These are phyloP conservation scores for Colletotrichum brevisporum DNA, from an alignment of 2,329 filamentous ascomycete species.

Conservation along the genomic window DNA sequence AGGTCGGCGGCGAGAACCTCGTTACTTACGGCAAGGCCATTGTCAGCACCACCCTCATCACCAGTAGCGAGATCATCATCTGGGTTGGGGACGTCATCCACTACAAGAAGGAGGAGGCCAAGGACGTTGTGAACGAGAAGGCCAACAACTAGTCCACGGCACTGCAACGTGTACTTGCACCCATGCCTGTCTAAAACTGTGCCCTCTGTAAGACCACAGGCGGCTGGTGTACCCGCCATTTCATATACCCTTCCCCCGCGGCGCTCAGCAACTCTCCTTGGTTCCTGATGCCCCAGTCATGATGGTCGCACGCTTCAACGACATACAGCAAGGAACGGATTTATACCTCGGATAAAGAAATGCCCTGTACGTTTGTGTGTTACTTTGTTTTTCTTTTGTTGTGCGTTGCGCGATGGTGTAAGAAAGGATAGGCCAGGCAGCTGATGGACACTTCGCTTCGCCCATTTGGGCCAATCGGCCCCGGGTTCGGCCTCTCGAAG, in stretches of 20 bases:
- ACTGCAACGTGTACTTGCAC: background rate
- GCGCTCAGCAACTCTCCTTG: conserved; percentile 12
- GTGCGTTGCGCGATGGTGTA: conserved; percentile 24
- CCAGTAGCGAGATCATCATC: conserved; percentile 74
- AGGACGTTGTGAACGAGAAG: conserved; percentile 68
- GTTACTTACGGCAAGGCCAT: conserved; percentile 79
- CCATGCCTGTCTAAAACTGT: conserved; percentile 2
- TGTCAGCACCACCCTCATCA: conserved; percentile 75
- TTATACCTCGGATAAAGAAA: conserved; percentile 38
- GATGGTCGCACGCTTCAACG: conserved; percentile 36
- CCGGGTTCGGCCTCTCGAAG: background rate
- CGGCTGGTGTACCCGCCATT: background rate
- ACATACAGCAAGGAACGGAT: conserved; percentile 39
- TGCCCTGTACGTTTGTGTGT: conserved; percentile 16
- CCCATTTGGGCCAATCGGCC: background rate
- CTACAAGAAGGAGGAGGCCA: conserved; percentile 73
- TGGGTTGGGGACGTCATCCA: conserved; percentile 73
- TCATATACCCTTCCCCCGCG: conserved; percentile 36
- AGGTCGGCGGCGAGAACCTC: conserved; percentile 73
- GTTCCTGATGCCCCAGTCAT: conserved; percentile 29
- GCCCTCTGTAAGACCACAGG: background rate
- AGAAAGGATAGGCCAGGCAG: conserved; percentile 2
- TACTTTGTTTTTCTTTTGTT: conserved; percentile 32
- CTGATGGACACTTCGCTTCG: conserved; percentile 3
- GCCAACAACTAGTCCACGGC: conserved; percentile 55